Conservation (phyloP, 2,329 filamentous ascomycete species). For the Fusarium robinianum region DNA sequence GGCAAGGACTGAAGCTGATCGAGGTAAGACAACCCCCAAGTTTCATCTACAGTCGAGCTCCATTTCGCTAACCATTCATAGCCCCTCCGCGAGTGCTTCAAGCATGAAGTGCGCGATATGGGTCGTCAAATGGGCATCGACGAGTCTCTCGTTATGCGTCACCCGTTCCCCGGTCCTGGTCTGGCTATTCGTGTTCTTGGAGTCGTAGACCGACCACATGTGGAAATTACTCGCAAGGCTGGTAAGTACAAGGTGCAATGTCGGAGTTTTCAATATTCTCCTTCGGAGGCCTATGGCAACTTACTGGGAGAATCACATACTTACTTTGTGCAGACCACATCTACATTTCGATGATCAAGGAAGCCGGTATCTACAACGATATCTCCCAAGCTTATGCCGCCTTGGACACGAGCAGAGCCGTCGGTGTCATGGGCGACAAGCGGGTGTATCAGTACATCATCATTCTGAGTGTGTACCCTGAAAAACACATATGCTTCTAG, state of each 20-base stretch:
- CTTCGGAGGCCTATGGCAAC: no score
- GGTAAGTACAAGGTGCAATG: no score
- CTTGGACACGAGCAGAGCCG: slow-evolving; percentile 47
- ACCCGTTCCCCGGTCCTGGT: slow-evolving; percentile 73
- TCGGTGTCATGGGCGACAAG: slow-evolving; percentile 15
- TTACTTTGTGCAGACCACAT: slow-evolving; percentile 65
- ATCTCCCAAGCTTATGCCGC: slow-evolving; percentile 53
- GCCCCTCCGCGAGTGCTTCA: slow-evolving; percentile 56
- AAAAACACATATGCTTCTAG: no score
- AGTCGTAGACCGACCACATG: slow-evolving; percentile 76
- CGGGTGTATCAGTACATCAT: slow-evolving; percentile 33
- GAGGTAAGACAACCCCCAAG: slow-evolving; percentile 27
- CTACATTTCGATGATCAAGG: slow-evolving; percentile 73
- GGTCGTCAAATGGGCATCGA: slow-evolving; percentile 41
- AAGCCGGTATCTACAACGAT: slow-evolving; percentile 62
- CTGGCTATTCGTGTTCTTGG: slow-evolving; percentile 81
- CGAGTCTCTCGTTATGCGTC: slow-evolving; percentile 46
- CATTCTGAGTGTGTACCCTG: no score
- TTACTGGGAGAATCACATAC: no score
- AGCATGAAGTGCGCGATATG: slow-evolving; percentile 66
- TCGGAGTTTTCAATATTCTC: no score
- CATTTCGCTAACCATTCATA: slow-evolving; percentile 9
- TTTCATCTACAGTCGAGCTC: slow-evolving; percentile 13
- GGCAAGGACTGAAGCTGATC: no score
- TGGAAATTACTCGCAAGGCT: slow-evolving; percentile 71